Evolutionary conservation across 306 rosid genomes (phyloP).

Genomic region (Acmispon strigosus): DNA sequence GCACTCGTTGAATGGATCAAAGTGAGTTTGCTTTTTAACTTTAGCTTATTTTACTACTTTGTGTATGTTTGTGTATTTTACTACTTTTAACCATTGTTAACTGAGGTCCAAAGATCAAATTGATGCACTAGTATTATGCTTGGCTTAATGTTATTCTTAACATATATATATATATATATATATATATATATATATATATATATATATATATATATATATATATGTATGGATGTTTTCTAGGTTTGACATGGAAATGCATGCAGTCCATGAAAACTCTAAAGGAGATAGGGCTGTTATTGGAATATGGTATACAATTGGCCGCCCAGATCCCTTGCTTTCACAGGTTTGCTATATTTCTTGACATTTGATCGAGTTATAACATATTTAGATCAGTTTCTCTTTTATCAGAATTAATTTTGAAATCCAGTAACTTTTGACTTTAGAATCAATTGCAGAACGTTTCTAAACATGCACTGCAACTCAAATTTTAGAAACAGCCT

Average conservation of each 20-base stretch:
- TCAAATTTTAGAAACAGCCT: background rate
- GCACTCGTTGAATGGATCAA: constrained; percentile 59
- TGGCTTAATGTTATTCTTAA: background rate
- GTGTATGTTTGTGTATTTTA: no score
- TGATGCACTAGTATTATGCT: background rate
- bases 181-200: no score
- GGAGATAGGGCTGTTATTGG: constrained; percentile 53
- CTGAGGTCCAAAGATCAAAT: no score
- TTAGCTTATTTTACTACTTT: background rate
- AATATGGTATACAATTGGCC: constrained; percentile 51
- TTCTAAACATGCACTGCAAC: background rate
- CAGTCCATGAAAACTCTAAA: constrained; percentile 38
- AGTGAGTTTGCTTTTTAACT: constrained; percentile 23
- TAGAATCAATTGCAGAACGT: no score
- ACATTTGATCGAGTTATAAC: background rate
- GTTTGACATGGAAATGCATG: constrained; percentile 58
- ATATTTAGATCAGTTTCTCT: no score
- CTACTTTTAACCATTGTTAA: no score
- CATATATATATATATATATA: background rate
- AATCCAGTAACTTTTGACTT: no score
- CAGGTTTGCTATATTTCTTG: constrained; percentile 31
- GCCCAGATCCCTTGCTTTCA: constrained; percentile 53
- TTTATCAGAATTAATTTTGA: no score
- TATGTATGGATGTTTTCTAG: constrained; percentile 21
- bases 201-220: no score